Evolutionary conservation across 352 stramenopile genomes (phyloP).

Genomic region (Phytophthora pseudosyringae): DNA sequence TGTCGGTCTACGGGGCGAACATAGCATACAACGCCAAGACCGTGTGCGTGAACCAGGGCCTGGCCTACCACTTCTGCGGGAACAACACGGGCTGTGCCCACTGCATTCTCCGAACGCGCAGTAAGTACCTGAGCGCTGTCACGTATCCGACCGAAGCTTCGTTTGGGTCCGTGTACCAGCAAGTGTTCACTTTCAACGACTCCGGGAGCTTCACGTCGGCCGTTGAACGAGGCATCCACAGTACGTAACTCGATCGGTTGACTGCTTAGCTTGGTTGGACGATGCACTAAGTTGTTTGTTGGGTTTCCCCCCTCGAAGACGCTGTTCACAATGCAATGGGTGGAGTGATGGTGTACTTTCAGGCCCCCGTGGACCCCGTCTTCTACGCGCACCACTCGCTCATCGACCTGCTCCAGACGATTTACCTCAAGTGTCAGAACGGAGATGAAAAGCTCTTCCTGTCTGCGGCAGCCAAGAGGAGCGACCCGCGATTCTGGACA

Average conservation of each 20-base stretch:
- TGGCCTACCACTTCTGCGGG: slow-evolving; percentile 51
- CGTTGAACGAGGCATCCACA: slow-evolving; percentile 54
- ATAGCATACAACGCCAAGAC: slow-evolving; percentile 38
- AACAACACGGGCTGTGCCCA: slow-evolving; percentile 38
- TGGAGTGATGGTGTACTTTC: slow-evolving; percentile 49
- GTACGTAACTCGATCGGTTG: slow-evolving; percentile 24
- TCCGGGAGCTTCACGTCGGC: slow-evolving; percentile 33
- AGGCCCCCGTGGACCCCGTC: slow-evolving; percentile 53
- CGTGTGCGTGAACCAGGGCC: slow-evolving; percentile 41
- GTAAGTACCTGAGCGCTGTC: slow-evolving; percentile 12
- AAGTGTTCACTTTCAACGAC: slow-evolving; percentile 47
- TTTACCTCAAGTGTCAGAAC: slow-evolving; percentile 66
- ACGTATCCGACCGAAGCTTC: slow-evolving; percentile 40
- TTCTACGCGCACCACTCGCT: slow-evolving; percentile 60
- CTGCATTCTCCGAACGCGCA: slow-evolving; percentile 38
- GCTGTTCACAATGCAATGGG: slow-evolving; percentile 44
- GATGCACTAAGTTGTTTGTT: slow-evolving; percentile 3
- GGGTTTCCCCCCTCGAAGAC: slow-evolving; percentile 25
- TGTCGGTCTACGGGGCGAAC: slow-evolving; percentile 20
- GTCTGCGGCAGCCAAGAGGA: slow-evolving; percentile 34
- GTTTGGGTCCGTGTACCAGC: slow-evolving; percentile 52
- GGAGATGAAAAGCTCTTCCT: slow-evolving; percentile 31
- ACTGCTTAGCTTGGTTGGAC: neutral
- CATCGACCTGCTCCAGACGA: slow-evolving; percentile 52
- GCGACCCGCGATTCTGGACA: slow-evolving; percentile 40